phyloP scores from a whole-genome alignment of 371 early-diverging fungal genomes.

The Mortierella sp. region DNA sequence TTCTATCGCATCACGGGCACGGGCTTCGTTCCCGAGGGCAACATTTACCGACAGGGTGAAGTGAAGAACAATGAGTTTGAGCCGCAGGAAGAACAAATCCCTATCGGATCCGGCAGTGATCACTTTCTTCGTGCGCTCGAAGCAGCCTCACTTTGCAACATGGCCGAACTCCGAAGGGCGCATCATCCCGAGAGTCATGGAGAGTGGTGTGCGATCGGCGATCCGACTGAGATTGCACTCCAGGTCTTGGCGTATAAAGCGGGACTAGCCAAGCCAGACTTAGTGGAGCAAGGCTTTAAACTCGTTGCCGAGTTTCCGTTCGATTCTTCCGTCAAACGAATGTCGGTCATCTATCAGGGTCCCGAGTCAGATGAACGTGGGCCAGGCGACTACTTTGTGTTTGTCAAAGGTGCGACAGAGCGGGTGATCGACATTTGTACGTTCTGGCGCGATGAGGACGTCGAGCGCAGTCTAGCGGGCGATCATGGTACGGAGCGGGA shows the following conservation, averaged over 20 bases:
- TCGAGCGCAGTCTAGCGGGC: constrained; percentile 48
- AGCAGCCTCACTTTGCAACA: constrained; percentile 77
- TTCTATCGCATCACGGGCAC: constrained; percentile 69
- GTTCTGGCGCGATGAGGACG: constrained; percentile 61
- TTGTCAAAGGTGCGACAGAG: constrained; percentile 83
- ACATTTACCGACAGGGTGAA: constrained; percentile 56
- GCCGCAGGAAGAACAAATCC: constrained; percentile 18
- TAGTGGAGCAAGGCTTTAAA: constrained; percentile 64
- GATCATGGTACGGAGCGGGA: constrained; percentile 25
- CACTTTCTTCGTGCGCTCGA: constrained; percentile 57
- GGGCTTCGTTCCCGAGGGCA: constrained; percentile 75
- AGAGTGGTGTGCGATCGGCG: constrained; percentile 80
- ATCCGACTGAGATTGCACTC: constrained; percentile 82
- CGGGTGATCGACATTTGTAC: constrained; percentile 72
- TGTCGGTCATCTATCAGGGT: constrained; percentile 59
- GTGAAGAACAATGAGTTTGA: neutral
- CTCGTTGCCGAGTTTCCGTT: constrained; percentile 76
- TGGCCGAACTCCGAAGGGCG: constrained; percentile 68
- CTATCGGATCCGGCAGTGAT: constrained; percentile 23
- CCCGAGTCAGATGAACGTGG: constrained; percentile 3
- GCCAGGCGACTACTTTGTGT: constrained; percentile 42
- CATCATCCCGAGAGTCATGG: constrained; percentile 58
- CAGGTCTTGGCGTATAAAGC: constrained; percentile 79
- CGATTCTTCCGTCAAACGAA: constrained; percentile 84
- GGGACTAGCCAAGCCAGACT: constrained; percentile 66